Percentiles rank a stretch among this genome's conserved stretches.
These are phyloP conservation scores for Wickerhamiella slavikovae DNA, from an alignment of 805 yeast genomes.

Conservation along the genomic window DNA sequence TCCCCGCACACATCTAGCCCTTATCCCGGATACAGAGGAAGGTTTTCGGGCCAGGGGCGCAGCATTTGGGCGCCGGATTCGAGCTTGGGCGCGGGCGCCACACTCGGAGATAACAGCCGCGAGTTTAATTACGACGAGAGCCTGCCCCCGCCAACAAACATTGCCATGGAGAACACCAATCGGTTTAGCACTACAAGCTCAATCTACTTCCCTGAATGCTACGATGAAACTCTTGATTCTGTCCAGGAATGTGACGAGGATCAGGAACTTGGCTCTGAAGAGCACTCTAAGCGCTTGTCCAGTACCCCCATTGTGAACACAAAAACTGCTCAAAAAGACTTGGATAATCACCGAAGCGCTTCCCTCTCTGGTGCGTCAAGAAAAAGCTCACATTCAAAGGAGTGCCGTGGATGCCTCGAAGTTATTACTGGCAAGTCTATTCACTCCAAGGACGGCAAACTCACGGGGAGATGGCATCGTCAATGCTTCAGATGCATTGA, in stretches of 20 bases:
- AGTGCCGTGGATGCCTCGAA: conserved; percentile 51
- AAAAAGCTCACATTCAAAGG: conserved; percentile 1
- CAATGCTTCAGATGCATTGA: conserved; percentile 56
- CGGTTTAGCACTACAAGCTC: conserved; percentile 6
- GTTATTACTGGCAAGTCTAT: conserved; percentile 46
- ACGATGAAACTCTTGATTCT: not conserved
- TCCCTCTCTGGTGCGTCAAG: not conserved
- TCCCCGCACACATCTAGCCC: no score
- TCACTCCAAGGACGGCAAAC: conserved; percentile 52
- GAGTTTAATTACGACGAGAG: not conserved
- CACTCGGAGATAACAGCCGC: not conserved
- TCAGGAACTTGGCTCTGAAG: not conserved
- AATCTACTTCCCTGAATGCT: conserved; percentile 2
- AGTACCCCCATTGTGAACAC: not conserved
- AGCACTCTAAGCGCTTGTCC: not conserved
- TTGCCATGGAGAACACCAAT: conserved; percentile 1
- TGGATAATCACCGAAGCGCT: not conserved
- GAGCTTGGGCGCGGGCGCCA: not conserved
- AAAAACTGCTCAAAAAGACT: not conserved
- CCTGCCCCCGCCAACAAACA: not conserved
- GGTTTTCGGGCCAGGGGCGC: not conserved
- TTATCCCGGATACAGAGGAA: not conserved
- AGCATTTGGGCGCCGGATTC: not conserved
- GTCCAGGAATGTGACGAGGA: not conserved
- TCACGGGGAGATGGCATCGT: conserved; percentile 79